A percentile compares a stretch with the other conserved stretches of the same genome.
Conservation (phyloP, 192 early-diverging fungal species). For the Linnemannia zychae region DNA sequence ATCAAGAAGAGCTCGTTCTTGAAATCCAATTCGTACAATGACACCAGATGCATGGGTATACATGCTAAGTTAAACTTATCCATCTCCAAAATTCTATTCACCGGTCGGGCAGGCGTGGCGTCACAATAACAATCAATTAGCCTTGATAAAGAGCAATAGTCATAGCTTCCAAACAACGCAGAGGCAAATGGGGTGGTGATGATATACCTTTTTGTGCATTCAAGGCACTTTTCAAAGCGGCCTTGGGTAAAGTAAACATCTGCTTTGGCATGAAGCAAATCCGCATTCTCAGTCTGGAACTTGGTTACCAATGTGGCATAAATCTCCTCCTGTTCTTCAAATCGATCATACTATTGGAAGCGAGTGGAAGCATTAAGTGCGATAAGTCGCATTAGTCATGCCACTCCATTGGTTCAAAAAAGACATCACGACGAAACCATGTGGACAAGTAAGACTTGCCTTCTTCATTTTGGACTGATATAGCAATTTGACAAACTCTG, state of each 20-base stretch:
- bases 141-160: no score
- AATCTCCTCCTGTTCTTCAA: constrained; percentile 59
- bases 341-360: constrained; percentile 60
- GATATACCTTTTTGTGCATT: constrained; percentile 63
- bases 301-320: constrained; percentile 50
- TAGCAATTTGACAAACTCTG: constrained; percentile 68
- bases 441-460: constrained; percentile 37
- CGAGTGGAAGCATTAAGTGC: neutral
- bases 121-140: neutral
- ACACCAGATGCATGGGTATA: constrained; percentile 76
- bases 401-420: neutral
- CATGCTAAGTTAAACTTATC: constrained; percentile 71
- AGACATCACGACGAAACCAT: neutral
- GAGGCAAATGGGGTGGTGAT: no score
- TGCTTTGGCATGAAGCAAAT: constrained; percentile 68
- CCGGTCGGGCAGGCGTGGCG: no score
- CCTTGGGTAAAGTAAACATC: constrained; percentile 66
- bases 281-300: constrained; percentile 60
- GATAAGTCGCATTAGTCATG: neutral
- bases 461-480: constrained; percentile 76
- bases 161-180: no score
- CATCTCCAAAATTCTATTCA: constrained; percentile 67
- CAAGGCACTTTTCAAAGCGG: constrained; percentile 61
- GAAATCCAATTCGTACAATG: constrained; percentile 71
- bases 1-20: constrained; percentile 80